phyloP scores from a whole-genome alignment of 2,329 filamentous ascomycete genomes.

The Malbranchea cinnamomea region DNA sequence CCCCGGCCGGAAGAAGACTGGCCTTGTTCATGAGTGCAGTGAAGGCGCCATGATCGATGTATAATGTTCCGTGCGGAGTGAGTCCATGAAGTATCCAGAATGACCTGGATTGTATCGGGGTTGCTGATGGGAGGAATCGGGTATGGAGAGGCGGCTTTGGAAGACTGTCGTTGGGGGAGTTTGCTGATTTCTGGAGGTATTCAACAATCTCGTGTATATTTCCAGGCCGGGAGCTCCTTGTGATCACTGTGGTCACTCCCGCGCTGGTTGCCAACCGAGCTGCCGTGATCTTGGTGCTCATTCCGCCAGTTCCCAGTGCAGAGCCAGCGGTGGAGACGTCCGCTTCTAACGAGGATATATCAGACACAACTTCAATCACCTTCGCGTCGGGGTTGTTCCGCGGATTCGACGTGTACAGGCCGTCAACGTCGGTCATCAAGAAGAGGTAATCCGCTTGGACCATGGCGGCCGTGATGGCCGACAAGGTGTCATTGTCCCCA shows the following conservation, averaged over 20 bases:
- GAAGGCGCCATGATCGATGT: slow-evolving; percentile 83
- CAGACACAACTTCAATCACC: slow-evolving; percentile 82
- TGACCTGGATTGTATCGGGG: slow-evolving; percentile 80
- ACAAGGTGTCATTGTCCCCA: slow-evolving; percentile 94
- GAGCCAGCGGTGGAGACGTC: slow-evolving; percentile 89
- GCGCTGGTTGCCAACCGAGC: slow-evolving; percentile 84
- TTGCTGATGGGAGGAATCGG: slow-evolving; percentile 70
- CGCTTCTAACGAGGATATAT: slow-evolving; percentile 67
- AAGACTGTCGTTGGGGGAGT: slow-evolving; percentile 12
- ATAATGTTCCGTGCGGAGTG: slow-evolving; percentile 76
- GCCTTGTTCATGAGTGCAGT: slow-evolving; percentile 68
- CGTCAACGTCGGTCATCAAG: slow-evolving; percentile 97
- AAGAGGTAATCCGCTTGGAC: slow-evolving; percentile 93
- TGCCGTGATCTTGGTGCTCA: slow-evolving; percentile 94
- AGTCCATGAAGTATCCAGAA: slow-evolving; percentile 96
- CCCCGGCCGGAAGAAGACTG: slow-evolving; percentile 76
- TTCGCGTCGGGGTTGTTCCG: slow-evolving; percentile 69
- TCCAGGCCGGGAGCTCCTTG: slow-evolving; percentile 78
- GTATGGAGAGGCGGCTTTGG: slow-evolving; percentile 60
- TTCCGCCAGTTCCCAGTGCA: slow-evolving; percentile 80
- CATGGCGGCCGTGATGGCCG: slow-evolving; percentile 93
- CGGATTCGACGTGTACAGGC: slow-evolving; percentile 92
- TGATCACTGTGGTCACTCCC: slow-evolving; percentile 91
- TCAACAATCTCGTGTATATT: slow-evolving; percentile 80
- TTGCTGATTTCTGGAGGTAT: slow-evolving; percentile 48